phyloP scores from a whole-genome alignment of 148 eudicot genomes.

The Rhododendron griersonianum region DNA sequence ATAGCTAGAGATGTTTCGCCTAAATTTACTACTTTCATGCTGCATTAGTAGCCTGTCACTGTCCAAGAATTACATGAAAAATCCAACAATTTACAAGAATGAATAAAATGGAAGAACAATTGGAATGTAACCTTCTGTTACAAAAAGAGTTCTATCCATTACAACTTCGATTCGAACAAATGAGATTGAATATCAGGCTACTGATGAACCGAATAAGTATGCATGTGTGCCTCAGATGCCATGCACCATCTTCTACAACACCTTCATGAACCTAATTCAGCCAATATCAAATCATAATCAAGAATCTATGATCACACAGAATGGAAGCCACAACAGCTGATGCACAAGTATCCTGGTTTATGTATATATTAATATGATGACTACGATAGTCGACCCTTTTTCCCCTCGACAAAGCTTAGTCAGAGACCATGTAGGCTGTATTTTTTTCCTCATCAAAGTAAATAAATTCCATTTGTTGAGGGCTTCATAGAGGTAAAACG shows the following conservation, averaged over 20 bases:
- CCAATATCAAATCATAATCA: constrained; percentile 5
- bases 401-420: too few relatives aligned
- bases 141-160: constrained; percentile 14
- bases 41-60: neutral
- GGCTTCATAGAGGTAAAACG: too few relatives aligned
- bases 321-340: too few relatives aligned
- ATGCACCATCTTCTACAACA: constrained; percentile 71
- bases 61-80: neutral
- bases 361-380: too few relatives aligned
- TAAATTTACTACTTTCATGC: neutral
- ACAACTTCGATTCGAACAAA: constrained; percentile 4
- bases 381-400: too few relatives aligned
- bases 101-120: neutral
- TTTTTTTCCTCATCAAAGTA: too few relatives aligned
- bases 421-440: too few relatives aligned
- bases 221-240: constrained; percentile 66
- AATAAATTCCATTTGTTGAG: too few relatives aligned
- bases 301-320: neutral
- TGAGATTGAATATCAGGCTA: neutral
- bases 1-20: too few relatives aligned
- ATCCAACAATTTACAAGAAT: neutral
- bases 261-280: constrained; percentile 57
- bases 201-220: constrained; percentile 53
- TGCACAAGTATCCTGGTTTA: too few relatives aligned
- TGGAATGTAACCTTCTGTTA: constrained; percentile 7